Conservation (phyloP, 2,329 filamentous ascomycete species). For the Diplocarpon rosae region DNA sequence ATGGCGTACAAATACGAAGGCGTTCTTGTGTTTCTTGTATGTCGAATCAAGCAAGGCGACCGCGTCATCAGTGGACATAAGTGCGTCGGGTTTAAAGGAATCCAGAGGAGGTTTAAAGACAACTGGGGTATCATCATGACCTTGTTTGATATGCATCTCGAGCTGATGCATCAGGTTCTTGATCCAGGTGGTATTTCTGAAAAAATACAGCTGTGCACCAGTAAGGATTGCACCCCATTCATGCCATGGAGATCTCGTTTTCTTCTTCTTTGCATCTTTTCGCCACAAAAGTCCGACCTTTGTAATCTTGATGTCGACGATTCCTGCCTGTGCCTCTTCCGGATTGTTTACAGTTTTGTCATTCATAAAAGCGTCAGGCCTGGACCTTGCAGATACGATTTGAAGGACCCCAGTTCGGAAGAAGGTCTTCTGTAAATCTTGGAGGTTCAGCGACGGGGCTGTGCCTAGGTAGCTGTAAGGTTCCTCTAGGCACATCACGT, state of each 20-base stretch:
- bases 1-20: conserved; percentile 82
- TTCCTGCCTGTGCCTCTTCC: conserved; percentile 75
- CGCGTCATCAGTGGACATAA: conserved; percentile 88
- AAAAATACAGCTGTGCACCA: conserved; percentile 94
- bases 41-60: conserved; percentile 77
- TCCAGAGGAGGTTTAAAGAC: conserved; percentile 84
- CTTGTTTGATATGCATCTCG: conserved; percentile 69
- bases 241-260: conserved; percentile 91
- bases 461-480: conserved; percentile 82
- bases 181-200: conserved; percentile 85
- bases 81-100: conserved; percentile 84
- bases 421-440: conserved; percentile 76
- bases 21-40: conserved; percentile 93
- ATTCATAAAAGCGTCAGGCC: conserved; percentile 90
- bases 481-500: conserved; percentile 88
- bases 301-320: conserved; percentile 95
- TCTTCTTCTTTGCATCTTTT: conserved; percentile 88
- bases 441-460: conserved; percentile 62
- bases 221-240: conserved; percentile 97
- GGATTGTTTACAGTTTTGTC: conserved; percentile 78
- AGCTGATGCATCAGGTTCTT: conserved; percentile 85
- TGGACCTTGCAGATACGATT: conserved; percentile 85
- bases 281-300: conserved; percentile 94
- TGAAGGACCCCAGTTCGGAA: conserved; percentile 86
- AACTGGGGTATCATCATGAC: conserved; percentile 63